Evolutionary conservation across 192 early-diverging fungal species (phyloP), one percentile per base, ranked within the genome.

Genomic region (Paraglomus brasilianum): DNA sequence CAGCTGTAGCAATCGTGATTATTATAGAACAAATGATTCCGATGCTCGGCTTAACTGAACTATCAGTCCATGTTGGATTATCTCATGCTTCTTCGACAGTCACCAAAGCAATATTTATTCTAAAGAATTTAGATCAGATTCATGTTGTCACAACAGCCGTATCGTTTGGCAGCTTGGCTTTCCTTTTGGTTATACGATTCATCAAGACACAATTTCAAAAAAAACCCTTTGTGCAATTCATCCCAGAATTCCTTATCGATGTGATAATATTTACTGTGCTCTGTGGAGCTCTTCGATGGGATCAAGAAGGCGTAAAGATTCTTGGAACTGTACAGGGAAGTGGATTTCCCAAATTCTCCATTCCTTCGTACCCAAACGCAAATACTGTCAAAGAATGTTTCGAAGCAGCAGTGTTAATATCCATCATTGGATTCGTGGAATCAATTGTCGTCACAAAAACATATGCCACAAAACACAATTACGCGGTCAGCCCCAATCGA

Each of bases 371-470:
- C 4, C 85, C 92, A 5, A 80, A 86, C 6, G 71, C 83, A 44
- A 71, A 77, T 10, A 81, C 83, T 48, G 65, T 94, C 47, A 88
- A 86, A 55, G 83, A 84, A 66, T 75, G 95, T 42, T 77, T 95
- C 64, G 82, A 94, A 14, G 91, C 92, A 3, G 86, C 93, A 2
- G 91, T 93, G 56, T 81, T 97, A 17, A 95, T 97, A 58, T 90
- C 97, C 44, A 88, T 97, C 75, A 92, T 99, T 71, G 97, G 97
- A 4, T 96, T 99, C 73, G 96, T 99, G 21, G 97, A 99, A 79
- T 93, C 93, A 21, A 91, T 99, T 70, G 95, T 91, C 30, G 91
- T 96, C 17, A 89, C 94, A 5, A 95, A 97, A 72, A 93, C 93
- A 30, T 98, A 95, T 74, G 89, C 95, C 0, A 88, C 86, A 60